Conservation (phyloP, 495 filamentous ascomycete genomes). For the Parmelia sp. region DNA sequence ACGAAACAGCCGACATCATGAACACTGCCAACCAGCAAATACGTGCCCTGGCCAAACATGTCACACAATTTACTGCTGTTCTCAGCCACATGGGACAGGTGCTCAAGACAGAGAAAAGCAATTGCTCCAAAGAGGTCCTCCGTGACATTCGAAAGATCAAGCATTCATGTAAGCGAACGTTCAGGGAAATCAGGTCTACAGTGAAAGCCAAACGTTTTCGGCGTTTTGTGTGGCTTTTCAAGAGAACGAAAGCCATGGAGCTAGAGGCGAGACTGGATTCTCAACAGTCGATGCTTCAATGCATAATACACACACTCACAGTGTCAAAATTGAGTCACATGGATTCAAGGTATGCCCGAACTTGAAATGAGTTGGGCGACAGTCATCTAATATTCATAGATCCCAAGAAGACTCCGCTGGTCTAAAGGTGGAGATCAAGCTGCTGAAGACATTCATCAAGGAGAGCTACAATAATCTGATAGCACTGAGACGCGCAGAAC, state of each 20-base stretch:
- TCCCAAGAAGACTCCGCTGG: constrained; percentile 3
- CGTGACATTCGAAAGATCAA: constrained; percentile 8
- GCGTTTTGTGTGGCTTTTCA: constrained; percentile 1
- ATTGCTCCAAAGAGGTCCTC: constrained; percentile 13
- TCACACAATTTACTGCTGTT: constrained; percentile 10
- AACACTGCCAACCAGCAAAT: constrained; percentile 11
- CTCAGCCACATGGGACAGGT: constrained; percentile 13
- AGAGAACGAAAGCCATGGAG: constrained; percentile 8
- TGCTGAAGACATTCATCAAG: constrained; percentile 11
- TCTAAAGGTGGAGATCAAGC: not conserved
- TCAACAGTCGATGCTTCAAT: constrained; percentile 7
- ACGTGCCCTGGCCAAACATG: not conserved
- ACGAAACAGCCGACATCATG: constrained; percentile 12
- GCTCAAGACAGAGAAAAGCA: constrained; percentile 3
- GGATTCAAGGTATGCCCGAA: not conserved
- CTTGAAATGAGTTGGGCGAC: not conserved
- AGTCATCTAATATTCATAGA: not conserved
- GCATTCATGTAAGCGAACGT: constrained; percentile 9
- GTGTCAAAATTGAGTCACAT: constrained; percentile 5
- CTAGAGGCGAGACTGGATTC: constrained; percentile 7
- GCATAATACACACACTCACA: constrained; percentile 6
- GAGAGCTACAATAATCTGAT: constrained; percentile 6
- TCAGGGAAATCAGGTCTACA: constrained; percentile 3
- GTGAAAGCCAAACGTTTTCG: not conserved
- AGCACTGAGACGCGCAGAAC: not conserved